Evolutionary conservation across 2,329 filamentous ascomycete genomes (phyloP).

Genomic region (Botrytis sinoallii): DNA sequence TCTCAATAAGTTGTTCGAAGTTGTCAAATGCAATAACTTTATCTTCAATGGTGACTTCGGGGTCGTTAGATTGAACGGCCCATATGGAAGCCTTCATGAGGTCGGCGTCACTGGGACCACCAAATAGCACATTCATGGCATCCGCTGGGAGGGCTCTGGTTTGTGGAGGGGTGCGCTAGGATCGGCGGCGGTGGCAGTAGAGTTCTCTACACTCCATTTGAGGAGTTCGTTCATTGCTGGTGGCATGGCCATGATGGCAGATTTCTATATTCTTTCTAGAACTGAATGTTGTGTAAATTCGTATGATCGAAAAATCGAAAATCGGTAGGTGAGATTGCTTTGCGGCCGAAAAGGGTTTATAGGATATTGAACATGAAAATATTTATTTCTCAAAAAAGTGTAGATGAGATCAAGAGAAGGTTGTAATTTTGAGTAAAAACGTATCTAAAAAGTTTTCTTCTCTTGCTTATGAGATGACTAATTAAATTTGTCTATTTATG

Average conservation of each 20-base stretch:
- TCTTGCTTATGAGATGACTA: not conserved
- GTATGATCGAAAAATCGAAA: not conserved
- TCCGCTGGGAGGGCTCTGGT: constrained; percentile 59
- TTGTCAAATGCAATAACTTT: constrained; percentile 89
- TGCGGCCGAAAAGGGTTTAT: not conserved
- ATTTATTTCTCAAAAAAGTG: no score
- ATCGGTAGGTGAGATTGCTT: not conserved
- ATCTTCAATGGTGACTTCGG: constrained; percentile 66
- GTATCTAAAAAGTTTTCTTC: not conserved
- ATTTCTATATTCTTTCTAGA: not conserved
- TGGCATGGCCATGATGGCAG: constrained; percentile 28
- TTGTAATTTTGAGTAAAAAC: not conserved
- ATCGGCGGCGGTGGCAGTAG: constrained; percentile 39
- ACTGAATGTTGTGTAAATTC: not conserved
- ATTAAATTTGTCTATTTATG: not conserved
- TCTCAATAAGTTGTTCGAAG: constrained; percentile 88
- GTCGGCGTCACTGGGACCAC: constrained; percentile 85
- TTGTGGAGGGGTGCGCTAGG: constrained; percentile 31
- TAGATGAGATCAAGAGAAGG: not conserved
- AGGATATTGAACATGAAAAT: not conserved
- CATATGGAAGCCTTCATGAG: constrained; percentile 85
- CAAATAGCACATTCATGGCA: constrained; percentile 70
- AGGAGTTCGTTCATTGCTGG: constrained; percentile 38
- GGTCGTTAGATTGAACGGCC: constrained; percentile 61
- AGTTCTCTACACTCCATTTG: constrained; percentile 55